Conservation (phyloP, 495 filamentous ascomycete genomes). For the Aspergillus funiculosus region DNA sequence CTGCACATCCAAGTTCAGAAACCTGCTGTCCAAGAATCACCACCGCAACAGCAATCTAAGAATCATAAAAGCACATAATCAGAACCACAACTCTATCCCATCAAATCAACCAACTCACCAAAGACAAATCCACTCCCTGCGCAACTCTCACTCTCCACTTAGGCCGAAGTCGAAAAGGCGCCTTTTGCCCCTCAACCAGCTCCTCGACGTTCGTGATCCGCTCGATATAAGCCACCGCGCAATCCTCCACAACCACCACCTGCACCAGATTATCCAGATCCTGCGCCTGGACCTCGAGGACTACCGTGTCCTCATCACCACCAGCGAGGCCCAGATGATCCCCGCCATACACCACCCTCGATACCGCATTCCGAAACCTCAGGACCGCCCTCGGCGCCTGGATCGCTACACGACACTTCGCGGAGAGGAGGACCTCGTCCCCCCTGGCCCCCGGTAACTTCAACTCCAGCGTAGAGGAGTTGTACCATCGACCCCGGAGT, state of each 20-base stretch:
- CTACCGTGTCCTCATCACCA: slow-evolving; percentile 1
- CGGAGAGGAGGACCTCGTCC: slow-evolving; percentile 1
- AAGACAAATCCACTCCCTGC: slow-evolving; percentile 14
- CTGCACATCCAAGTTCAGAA: neutral
- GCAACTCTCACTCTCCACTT: slow-evolving; percentile 17
- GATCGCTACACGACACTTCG: slow-evolving; percentile 15
- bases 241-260: slow-evolving; percentile 9
- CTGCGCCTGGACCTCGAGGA: slow-evolving; percentile 10
- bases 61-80: neutral
- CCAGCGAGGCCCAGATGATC: too few relatives aligned
- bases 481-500: slow-evolving; percentile 15
- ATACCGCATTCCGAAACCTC: slow-evolving; percentile 12
- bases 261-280: slow-evolving; percentile 17
- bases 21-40: slow-evolving; percentile 3
- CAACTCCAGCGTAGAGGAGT: slow-evolving; percentile 13
- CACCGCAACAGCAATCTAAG: slow-evolving; percentile 5
- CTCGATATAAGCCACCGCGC: slow-evolving; percentile 8
- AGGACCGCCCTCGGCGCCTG: slow-evolving; percentile 10
- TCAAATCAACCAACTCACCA: slow-evolving; percentile 7
- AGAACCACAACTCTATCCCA: neutral
- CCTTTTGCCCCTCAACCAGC: slow-evolving; percentile 14
- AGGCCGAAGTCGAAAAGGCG: slow-evolving; percentile 17
- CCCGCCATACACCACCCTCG: too few relatives aligned
- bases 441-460: slow-evolving; percentile 11
- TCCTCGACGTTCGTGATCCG: slow-evolving; percentile 10